Evolutionary conservation across 192 early-diverging fungal species (phyloP).

Genomic region (Fimicolochytrium jonesii): DNA sequence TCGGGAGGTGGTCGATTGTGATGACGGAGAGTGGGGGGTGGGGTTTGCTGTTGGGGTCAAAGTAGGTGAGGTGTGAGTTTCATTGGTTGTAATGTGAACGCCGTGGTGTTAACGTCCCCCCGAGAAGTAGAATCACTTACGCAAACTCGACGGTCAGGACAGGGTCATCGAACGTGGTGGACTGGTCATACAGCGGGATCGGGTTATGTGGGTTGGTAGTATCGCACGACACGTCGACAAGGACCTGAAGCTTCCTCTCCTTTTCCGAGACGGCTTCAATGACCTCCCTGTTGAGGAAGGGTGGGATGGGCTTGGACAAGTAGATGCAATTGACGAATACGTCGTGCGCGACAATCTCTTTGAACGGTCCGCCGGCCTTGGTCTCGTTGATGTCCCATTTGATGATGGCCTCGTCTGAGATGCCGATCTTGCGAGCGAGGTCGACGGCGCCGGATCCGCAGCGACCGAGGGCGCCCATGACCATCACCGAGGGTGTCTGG

Average conservation of each 20-base stretch:
- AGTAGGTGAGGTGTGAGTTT: too few relatives aligned
- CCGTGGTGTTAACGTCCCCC: too few relatives aligned
- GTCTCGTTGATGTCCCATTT: slow-evolving; percentile 97
- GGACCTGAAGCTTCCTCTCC: slow-evolving; percentile 70
- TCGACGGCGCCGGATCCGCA: slow-evolving; percentile 89
- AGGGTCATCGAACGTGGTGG: slow-evolving; percentile 94
- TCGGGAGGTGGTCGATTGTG: slow-evolving; percentile 96
- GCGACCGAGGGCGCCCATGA: slow-evolving; percentile 96
- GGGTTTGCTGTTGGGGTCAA: too few relatives aligned
- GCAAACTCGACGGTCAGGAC: slow-evolving; percentile 61
- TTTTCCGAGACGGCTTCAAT: slow-evolving; percentile 64
- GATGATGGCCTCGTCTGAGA: slow-evolving; percentile 82
- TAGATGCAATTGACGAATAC: slow-evolving; percentile 99
- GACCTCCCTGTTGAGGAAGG: slow-evolving; percentile 85
- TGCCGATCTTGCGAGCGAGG: slow-evolving; percentile 74
- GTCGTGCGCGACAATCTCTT: slow-evolving; percentile 79
- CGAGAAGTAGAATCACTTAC: slow-evolving; percentile 31
- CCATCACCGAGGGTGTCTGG: slow-evolving; percentile 76
- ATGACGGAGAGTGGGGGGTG: slow-evolving; percentile 82
- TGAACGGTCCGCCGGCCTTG: slow-evolving; percentile 86
- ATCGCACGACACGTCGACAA: slow-evolving; percentile 95
- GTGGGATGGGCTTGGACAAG: slow-evolving; percentile 84
- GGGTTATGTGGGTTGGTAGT: slow-evolving; percentile 97
- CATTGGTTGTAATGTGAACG: too few relatives aligned
- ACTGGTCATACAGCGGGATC: slow-evolving; percentile 86